Conservation (phyloP, 2,329 filamentous ascomycete species). For the Paecilomyces dactylethromorphus region DNA sequence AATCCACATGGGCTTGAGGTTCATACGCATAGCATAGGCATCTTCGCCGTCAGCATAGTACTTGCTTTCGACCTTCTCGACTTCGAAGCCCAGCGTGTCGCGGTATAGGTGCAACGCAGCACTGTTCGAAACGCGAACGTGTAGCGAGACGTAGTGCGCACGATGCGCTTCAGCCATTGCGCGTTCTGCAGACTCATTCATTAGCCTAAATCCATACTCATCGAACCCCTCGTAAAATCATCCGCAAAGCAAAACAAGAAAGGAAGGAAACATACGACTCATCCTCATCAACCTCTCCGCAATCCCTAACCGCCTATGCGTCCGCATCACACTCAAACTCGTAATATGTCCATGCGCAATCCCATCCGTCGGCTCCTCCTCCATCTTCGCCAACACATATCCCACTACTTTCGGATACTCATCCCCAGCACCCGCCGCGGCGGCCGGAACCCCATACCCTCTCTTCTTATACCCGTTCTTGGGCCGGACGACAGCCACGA, state of each 20-base stretch:
- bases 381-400: constrained; percentile 99
- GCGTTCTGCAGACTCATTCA: constrained; percentile 53
- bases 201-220: neutral
- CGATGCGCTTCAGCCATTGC: constrained; percentile 95
- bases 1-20: constrained; percentile 52
- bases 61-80: constrained; percentile 57
- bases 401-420: constrained; percentile 97
- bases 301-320: constrained; percentile 81
- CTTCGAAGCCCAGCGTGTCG: constrained; percentile 81
- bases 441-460: constrained; percentile 38
- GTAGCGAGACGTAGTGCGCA: constrained; percentile 87
- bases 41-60: constrained; percentile 93
- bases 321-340: constrained; percentile 90
- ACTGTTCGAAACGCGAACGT: constrained; percentile 89
- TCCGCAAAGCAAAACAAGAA: neutral
- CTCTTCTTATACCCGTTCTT: constrained; percentile 67
- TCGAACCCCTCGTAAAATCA: no score
- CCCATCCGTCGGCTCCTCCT: constrained; percentile 90
- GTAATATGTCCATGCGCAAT: constrained; percentile 95
- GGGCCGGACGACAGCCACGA: constrained; percentile 89
- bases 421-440: constrained; percentile 13
- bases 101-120: constrained; percentile 90
- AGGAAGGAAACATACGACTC: constrained; percentile 60
- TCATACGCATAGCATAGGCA: constrained; percentile 87
- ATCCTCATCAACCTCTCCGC: constrained; percentile 98